Conservation (phyloP, 192 early-diverging fungal genomes). For the Chytriomyces hyalinus region DNA sequence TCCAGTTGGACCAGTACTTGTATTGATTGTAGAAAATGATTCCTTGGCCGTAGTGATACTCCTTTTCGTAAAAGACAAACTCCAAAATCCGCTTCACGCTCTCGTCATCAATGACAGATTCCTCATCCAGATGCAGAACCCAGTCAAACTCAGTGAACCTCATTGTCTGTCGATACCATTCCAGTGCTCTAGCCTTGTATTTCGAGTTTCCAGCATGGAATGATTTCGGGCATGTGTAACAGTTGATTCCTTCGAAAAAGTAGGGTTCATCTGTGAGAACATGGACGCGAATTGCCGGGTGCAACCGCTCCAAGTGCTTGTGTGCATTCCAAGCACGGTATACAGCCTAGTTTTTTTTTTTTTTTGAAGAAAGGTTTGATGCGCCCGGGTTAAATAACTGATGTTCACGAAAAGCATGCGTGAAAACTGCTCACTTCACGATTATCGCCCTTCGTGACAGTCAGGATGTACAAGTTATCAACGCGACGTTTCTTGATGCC, state of each 20-base stretch:
- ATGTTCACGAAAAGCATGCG: neutral
- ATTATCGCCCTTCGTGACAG: constrained; percentile 62
- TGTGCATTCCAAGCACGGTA: constrained; percentile 56
- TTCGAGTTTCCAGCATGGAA: constrained; percentile 46
- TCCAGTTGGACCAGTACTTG: constrained; percentile 56
- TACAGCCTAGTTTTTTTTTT: constrained; percentile 36
- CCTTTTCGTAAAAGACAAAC: constrained; percentile 50
- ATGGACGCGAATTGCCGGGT: constrained; percentile 58
- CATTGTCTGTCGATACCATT: constrained; percentile 61
- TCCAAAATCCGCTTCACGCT: constrained; percentile 42
- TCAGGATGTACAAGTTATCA: constrained; percentile 63
- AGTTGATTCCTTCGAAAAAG: constrained; percentile 58
- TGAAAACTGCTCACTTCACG: constrained; percentile 10
- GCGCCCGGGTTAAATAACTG: neutral
- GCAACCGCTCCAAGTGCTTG: constrained; percentile 53
- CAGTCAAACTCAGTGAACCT: constrained; percentile 57
- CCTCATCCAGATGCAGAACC: constrained; percentile 62
- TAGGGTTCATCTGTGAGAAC: constrained; percentile 63
- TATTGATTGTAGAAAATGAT: constrained; percentile 63
- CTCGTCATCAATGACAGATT: constrained; percentile 57
- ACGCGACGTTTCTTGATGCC: constrained; percentile 38
- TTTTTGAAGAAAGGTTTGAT: neutral
- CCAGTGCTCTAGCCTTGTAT: constrained; percentile 61
- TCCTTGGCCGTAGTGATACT: constrained; percentile 56
- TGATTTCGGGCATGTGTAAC: constrained; percentile 56